Conservation (phyloP, 805 yeast genomes). For the Kuraishia capsulata region DNA sequence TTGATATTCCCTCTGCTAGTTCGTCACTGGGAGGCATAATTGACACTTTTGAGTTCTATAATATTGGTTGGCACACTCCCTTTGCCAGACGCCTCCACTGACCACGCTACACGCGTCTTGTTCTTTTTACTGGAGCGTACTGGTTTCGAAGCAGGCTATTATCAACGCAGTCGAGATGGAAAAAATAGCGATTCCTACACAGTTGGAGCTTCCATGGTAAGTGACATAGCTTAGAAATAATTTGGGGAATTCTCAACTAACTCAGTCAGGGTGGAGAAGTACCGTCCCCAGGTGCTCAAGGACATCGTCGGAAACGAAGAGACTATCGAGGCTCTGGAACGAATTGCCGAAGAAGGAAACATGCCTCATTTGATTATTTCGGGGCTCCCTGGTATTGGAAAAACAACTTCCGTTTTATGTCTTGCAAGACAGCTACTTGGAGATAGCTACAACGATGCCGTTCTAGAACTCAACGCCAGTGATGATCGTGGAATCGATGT, state of each 20-base stretch:
- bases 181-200: slow-evolving; percentile 8
- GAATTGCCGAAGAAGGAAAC: slow-evolving; percentile 87
- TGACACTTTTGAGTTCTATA: too few species aligned
- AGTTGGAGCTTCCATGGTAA: slow-evolving; percentile 23
- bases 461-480: slow-evolving; percentile 87
- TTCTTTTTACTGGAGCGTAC: too few species aligned
- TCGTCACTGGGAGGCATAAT: too few species aligned
- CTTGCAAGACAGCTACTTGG: slow-evolving; percentile 81
- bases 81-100: too few species aligned
- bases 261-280: slow-evolving; percentile 79
- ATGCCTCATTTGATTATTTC: slow-evolving; percentile 95
- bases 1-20: too few species aligned
- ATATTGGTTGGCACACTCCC: too few species aligned
- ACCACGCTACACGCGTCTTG: too few species aligned
- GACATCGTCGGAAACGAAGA: slow-evolving; percentile 94
- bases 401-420: slow-evolving; percentile 89
- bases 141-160: too few species aligned
- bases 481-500: slow-evolving; percentile 98
- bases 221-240: slow-evolving; percentile 6
- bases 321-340: slow-evolving; percentile 72
- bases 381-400: slow-evolving; percentile 97
- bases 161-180: slow-evolving; percentile 1
- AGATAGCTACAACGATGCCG: slow-evolving; percentile 61
- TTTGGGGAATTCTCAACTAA: slow-evolving; percentile 4
- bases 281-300: slow-evolving; percentile 68